Evolutionary conservation across 306 rosid species (phyloP).

Genomic region (Nissolia schottii): DNA sequence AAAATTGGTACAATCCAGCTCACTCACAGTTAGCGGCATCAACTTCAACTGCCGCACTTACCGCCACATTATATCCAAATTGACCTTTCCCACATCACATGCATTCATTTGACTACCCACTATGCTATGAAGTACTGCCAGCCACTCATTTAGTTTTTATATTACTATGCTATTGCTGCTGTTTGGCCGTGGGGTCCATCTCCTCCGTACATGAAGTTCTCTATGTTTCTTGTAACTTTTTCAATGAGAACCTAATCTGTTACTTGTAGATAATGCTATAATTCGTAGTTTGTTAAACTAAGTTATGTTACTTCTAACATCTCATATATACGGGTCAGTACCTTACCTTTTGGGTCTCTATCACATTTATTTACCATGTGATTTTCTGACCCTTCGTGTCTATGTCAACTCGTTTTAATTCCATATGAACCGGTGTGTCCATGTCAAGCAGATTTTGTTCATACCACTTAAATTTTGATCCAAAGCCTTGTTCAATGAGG

Average conservation of each 20-base stretch:
- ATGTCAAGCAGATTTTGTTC: not conserved
- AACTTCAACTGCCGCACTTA: constrained; percentile 8
- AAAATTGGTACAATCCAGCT: not conserved
- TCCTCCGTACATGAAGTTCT: too few species aligned
- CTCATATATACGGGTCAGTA: not conserved
- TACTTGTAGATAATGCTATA: too few species aligned
- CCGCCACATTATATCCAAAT: not conserved
- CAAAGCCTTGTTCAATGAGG: not conserved
- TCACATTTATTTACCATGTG: not conserved
- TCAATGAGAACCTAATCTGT: too few species aligned
- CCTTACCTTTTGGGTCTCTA: not conserved
- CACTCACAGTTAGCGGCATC: not conserved
- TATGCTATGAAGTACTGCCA: too few species aligned
- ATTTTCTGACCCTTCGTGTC: not conserved
- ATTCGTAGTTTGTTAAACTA: too few species aligned
- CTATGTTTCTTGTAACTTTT: too few species aligned
- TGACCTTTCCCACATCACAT: not conserved
- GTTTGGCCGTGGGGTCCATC: not conserved
- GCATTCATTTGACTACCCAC: not conserved
- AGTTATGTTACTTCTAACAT: too few species aligned
- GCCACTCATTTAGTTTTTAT: too few species aligned
- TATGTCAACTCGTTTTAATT: not conserved
- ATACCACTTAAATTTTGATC: not conserved
- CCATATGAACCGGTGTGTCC: not conserved
- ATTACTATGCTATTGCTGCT: not conserved